Base-by-base conservation (phyloP, 176 grass and related monocot species). In the Poa pratensis region DNA sequence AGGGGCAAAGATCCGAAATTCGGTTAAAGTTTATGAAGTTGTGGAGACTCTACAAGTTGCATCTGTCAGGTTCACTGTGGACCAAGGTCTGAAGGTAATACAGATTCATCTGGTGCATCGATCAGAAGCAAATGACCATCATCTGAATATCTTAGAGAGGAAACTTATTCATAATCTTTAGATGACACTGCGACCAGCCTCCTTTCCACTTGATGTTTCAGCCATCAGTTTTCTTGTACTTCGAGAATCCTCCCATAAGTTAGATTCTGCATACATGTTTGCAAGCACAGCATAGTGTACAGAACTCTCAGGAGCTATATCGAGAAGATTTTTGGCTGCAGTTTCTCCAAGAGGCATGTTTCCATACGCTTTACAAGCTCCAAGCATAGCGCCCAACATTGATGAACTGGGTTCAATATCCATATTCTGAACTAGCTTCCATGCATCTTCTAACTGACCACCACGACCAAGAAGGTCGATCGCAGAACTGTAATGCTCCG, bases 401-500 rank as follows among this genome's bases (percentile, higher is more conserved):
- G 92, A 97, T 23, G 88, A 73, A 58, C 62, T 97, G 12, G 84
- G 78, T 64, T 84, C 64, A 53, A 73, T 63, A 81, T 88, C 43
- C 78, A 57, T 89, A 20, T 84, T 86, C 34, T 86, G 70, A 59
- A 94, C 70, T 81, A 97, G 79, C 48, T 83, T 87, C 86, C 88
- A 94, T 46, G 92, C 95, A 64, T 94, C 92, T 57, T 97, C 70
- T 53, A 94, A 88, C 73, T 75, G 84, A 78, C 95, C 95, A 27
- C 90, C 86, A 74, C 90, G 92, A 48, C 88, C 88, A 89, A 94
- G 90, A 85, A 97, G 92, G 83, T 97, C 88, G 70, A 97, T 83
- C 81, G 77, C 92, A 85, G 87, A 94, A 64, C 89, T 87, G 81
- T 88, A 94, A 89, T 97, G 92, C 84, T 97, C 79, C 24, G 69